Evolutionary conservation across 176 grass and related monocot genomes (phyloP).

Genomic region (Hsuehochloa calcarea): DNA sequence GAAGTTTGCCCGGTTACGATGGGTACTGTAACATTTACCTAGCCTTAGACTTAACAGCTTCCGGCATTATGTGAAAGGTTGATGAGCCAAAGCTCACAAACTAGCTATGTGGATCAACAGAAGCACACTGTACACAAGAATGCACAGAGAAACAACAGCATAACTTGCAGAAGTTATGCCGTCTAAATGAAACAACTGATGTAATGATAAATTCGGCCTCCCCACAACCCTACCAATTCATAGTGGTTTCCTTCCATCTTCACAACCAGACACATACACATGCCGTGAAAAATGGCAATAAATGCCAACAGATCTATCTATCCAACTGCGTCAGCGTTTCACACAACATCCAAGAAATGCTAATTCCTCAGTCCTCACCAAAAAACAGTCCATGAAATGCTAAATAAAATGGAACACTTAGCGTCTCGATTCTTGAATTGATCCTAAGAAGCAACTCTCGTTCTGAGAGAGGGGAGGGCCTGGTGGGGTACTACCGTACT

Average conservation of each 20-base stretch:
- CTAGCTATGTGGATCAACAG: not conserved
- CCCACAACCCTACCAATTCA: not conserved
- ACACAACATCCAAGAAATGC: not conserved
- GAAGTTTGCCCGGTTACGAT: not conserved
- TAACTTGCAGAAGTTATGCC: not conserved
- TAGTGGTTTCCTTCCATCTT: not conserved
- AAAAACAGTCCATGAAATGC: not conserved
- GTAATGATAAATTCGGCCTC: not conserved
- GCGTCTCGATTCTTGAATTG: not conserved
- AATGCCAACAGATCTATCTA: slow-evolving; percentile 12
- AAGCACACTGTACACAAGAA: not conserved
- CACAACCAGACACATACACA: not conserved
- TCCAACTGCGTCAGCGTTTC: not conserved
- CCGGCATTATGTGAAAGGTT: not conserved
- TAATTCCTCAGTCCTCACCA: not conserved
- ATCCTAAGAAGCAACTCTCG: not conserved
- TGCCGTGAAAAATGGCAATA: not conserved
- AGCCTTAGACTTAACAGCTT: not conserved
- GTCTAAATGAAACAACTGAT: not conserved
- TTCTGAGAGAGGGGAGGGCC: not conserved
- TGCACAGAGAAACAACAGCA: not conserved
- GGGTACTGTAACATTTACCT: not conserved
- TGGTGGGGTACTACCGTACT: not conserved
- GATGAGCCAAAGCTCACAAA: not conserved
- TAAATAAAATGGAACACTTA: not conserved